Evolutionary conservation across 2,329 filamentous ascomycete species (phyloP).

Genomic region (Aspergillus texensis): DNA sequence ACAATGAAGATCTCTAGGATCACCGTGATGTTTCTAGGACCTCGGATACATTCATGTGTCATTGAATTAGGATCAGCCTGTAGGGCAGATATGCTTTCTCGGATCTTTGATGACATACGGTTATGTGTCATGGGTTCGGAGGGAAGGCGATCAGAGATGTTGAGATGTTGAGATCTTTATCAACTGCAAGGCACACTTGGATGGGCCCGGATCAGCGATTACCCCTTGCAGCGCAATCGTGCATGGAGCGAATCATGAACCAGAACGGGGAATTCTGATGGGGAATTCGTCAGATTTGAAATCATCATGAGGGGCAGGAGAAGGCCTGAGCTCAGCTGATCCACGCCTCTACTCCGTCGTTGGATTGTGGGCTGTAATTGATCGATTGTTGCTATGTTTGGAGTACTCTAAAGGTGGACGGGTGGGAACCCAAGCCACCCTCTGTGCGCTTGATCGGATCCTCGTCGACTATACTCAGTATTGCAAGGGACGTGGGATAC

Average conservation of each 20-base stretch:
- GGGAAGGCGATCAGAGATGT: neutral
- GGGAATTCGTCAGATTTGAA: neutral
- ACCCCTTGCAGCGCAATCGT: neutral
- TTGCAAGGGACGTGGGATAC: neutral
- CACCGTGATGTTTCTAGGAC: neutral
- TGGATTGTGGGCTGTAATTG: neutral
- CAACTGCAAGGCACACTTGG: neutral
- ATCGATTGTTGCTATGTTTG: conserved; percentile 2
- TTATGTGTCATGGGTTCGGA: neutral
- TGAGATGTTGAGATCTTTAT: neutral
- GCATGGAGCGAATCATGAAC: neutral
- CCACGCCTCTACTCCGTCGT: neutral
- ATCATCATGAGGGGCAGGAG: neutral
- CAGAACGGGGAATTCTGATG: neutral
- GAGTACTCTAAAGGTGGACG: neutral
- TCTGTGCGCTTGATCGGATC: no score
- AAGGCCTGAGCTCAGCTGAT: conserved; percentile 2
- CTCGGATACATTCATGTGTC: neutral
- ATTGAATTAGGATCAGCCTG: neutral
- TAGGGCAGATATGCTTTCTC: neutral
- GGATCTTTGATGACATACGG: neutral
- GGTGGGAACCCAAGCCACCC: neutral
- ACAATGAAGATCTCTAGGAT: neutral
- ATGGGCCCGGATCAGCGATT: neutral
- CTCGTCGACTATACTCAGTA: neutral